phyloP scores from a whole-genome alignment of 2,329 filamentous ascomycete species.

The Diaporthe aspalathi region DNA sequence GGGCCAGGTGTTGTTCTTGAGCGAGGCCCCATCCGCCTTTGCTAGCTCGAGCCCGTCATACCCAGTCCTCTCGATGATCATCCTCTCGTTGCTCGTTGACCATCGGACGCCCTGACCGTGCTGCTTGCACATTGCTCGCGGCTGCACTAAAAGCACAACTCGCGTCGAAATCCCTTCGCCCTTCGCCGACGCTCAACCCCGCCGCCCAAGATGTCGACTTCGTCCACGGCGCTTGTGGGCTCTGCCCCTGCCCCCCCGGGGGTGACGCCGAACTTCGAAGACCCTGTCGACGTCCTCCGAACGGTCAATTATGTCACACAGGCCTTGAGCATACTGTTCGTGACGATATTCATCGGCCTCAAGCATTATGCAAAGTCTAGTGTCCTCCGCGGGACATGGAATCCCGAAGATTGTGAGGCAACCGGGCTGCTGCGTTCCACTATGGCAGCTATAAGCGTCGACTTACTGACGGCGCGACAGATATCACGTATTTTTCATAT shows the following conservation, averaged over 20 bases:
- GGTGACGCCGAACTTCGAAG: slow-evolving; percentile 42
- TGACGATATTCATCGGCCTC: slow-evolving; percentile 44
- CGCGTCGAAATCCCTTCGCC: too few species aligned
- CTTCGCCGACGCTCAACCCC: too few species aligned
- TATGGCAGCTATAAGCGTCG: not conserved
- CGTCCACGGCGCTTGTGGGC: slow-evolving; percentile 36
- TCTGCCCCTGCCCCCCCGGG: slow-evolving; percentile 45
- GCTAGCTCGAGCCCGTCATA: slow-evolving; percentile 5
- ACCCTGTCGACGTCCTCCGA: slow-evolving; percentile 45
- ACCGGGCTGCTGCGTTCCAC: too few species aligned
- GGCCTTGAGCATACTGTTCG: slow-evolving; percentile 44
- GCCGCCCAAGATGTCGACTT: not conserved
- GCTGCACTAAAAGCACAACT: slow-evolving; percentile 2
- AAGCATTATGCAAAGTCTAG: slow-evolving; percentile 45
- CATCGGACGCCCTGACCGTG: slow-evolving; percentile 8
- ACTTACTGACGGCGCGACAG: not conserved
- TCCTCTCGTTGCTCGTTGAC: slow-evolving; percentile 1
- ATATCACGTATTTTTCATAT: slow-evolving; percentile 37
- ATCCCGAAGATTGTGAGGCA: slow-evolving; percentile 46
- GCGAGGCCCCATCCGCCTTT: not conserved
- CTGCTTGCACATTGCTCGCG: slow-evolving; percentile 16
- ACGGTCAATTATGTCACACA: slow-evolving; percentile 47
- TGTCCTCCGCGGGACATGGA: slow-evolving; percentile 39
- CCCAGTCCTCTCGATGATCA: slow-evolving; percentile 15
- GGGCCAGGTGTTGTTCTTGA: slow-evolving; percentile 17